These are phyloP conservation scores for Coemansia sp. DNA, from an alignment of 371 early-diverging fungal genomes.

Conservation along the genomic window DNA sequence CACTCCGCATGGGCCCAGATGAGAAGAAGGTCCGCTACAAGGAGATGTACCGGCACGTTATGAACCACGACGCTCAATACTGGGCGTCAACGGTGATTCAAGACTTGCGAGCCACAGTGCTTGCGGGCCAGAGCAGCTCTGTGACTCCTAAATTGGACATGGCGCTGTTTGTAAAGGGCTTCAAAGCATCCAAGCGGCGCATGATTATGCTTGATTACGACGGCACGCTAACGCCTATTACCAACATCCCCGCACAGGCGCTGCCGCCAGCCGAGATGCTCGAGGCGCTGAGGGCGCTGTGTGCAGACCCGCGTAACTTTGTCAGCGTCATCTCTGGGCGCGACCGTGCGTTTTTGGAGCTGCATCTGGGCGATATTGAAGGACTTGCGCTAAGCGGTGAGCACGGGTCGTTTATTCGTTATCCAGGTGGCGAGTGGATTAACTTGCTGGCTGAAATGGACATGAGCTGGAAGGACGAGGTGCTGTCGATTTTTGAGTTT, in stretches of 20 bases:
- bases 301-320: conserved; percentile 75
- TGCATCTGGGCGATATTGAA: conserved; percentile 71
- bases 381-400: conserved; percentile 85
- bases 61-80: conserved; percentile 53
- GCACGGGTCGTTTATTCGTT: conserved; percentile 81
- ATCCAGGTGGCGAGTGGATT: conserved; percentile 70
- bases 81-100: conserved; percentile 68
- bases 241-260: conserved; percentile 64
- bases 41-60: conserved; percentile 49
- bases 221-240: conserved; percentile 78
- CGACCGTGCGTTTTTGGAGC: conserved; percentile 78
- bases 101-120: conserved; percentile 58
- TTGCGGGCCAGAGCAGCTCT: conserved; percentile 59
- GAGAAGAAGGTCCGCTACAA: conserved; percentile 58
- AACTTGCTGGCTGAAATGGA: conserved; percentile 75
- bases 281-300: conserved; percentile 63
- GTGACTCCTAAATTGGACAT: conserved; percentile 52
- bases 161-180: conserved; percentile 21
- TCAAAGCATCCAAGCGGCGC: conserved; percentile 38
- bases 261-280: conserved; percentile 68
- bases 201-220: conserved; percentile 87
- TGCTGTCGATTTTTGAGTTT: conserved; percentile 77
- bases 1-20: conserved; percentile 69
- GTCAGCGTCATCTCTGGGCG: conserved; percentile 95
- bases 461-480: conserved; percentile 80